Evolutionary conservation across 257 asterid genomes (phyloP), one percentile per base, ranked within the genome.

Genomic region (Solanum tacnaense): DNA sequence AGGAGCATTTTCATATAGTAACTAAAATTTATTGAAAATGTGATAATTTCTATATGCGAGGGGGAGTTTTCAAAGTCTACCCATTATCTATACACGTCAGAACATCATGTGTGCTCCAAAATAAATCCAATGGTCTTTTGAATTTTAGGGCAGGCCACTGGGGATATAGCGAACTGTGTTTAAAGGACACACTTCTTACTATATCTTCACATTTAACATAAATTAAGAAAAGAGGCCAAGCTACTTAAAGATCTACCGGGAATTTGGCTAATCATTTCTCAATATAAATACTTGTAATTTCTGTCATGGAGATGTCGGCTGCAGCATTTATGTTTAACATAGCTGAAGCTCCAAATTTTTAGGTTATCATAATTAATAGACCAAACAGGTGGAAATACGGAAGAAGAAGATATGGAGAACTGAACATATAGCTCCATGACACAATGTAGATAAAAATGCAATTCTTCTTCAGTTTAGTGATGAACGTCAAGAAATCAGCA

Each of bases 401-500:
- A 46, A 81, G n/a, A 39, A 44, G 68, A 81, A 81, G 84, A 44
- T 44, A 46, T 15, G 29, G 84, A 44, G 4, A 49, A 46, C 85
- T 81, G 60, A 49, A 10, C 36, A 49, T 79, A 46, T 20, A 81
- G 39, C 27, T 44, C 85, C 56, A 65, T 27, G 70, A 49, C 85
- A 82, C 27, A 82, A 29, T 49, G 70, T 82, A 49, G 85, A 82
- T 29, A 49, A 38, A 73, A 82, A 18, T 49, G 85, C 70, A 49
- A 82, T n/a, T 36, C 20, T 82, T 52, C 85, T 29, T 49, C 85
- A 82, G 29, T 46, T 31, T 65, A 34, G 65, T 31, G 52, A 60
- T 44, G 70, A 85, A 81, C 38, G 71, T 72, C 84, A 49, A 75
- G 41, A 90, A 86, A 73, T 84, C 67, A 87, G 84, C 31, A 82